Base-by-base conservation (phyloP, 805 yeast genomes). In the Lachancea fermentati region DNA sequence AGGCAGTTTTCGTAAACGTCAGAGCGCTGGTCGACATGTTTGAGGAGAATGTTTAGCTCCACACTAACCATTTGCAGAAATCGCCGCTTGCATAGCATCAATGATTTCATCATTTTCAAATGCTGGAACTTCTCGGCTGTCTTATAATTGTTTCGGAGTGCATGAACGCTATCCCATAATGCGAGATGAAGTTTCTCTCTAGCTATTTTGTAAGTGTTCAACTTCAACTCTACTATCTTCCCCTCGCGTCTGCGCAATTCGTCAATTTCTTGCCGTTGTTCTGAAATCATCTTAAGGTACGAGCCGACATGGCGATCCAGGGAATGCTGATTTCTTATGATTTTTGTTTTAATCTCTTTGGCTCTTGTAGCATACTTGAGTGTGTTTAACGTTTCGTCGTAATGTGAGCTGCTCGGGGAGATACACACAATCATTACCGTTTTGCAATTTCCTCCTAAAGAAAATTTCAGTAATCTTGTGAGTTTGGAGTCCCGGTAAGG, bases 371-470 rank as follows among this genome's bases (percentile, higher is more conserved):
- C 97, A 60, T 89, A 91, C 57, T 86, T 85, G 45, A 91, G 71
- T 0, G 97, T 86, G 58, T 91, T 91, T 38, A 85, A 67, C 1
- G 97, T 89, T 56, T 91, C 97, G 55, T 91, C 97, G 59, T 87
- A 88, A 60, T 91, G 97, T 32, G 69, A 72, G 22, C 85, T 76
- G 44, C 88, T 83, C 0, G 97, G 97, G 3, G 94, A 81, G 3
- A 91, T 75, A 62, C 97, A 91, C 2, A 88, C 97, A 49, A 91
- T 85, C 97, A 91, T 91, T 4, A 87, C 89, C 0, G 97, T 91
- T 57, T 85, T 83, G 63, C 97, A 91, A 57, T 87, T 86, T 0
- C 97, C 97, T 3, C 96, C 96, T 11, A 91, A 66, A 0, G 96
- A 88, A 56, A 85, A 87, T 57, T 89, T 87, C 41, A 91, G 71